phyloP scores from a whole-genome alignment of 2,329 filamentous ascomycete species.

The Talaromyces amestolkiae region DNA sequence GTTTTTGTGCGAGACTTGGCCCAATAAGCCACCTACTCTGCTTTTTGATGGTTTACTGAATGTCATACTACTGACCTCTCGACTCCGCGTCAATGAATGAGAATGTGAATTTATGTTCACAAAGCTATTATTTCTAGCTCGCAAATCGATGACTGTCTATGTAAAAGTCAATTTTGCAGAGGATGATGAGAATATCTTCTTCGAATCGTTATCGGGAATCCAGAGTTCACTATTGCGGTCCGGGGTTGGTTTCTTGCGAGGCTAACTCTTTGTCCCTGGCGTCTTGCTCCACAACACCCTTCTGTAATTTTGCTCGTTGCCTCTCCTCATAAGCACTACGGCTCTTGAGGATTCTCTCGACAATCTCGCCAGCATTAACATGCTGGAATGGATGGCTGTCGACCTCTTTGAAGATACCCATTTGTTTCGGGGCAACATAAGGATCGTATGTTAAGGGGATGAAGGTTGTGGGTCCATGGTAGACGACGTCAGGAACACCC shows the following conservation, averaged over 20 bases:
- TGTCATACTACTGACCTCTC: neutral
- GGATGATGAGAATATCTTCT: neutral
- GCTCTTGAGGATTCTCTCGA: constrained; percentile 83
- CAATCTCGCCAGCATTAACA: constrained; percentile 90
- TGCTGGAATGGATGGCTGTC: constrained; percentile 73
- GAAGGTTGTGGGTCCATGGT: constrained; percentile 94
- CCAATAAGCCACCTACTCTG: neutral
- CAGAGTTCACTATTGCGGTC: neutral
- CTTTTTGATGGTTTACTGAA: neutral
- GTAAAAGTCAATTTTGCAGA: neutral
- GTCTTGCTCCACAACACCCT: constrained; percentile 68
- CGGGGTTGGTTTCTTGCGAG: neutral
- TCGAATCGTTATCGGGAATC: neutral
- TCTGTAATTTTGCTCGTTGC: constrained; percentile 85
- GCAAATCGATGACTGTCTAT: neutral
- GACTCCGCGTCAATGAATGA: constrained; percentile 5
- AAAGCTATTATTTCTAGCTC: neutral
- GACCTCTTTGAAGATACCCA: constrained; percentile 82
- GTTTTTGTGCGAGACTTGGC: neutral
- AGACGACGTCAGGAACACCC: constrained; percentile 74
- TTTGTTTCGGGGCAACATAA: constrained; percentile 73
- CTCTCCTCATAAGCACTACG: constrained; percentile 85
- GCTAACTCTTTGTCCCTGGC: constrained; percentile 17
- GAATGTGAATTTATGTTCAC: neutral
- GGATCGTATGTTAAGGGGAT: constrained; percentile 76